Evolutionary conservation across 306 rosid species (phyloP).

Genomic region (Begonia loranthoides): DNA sequence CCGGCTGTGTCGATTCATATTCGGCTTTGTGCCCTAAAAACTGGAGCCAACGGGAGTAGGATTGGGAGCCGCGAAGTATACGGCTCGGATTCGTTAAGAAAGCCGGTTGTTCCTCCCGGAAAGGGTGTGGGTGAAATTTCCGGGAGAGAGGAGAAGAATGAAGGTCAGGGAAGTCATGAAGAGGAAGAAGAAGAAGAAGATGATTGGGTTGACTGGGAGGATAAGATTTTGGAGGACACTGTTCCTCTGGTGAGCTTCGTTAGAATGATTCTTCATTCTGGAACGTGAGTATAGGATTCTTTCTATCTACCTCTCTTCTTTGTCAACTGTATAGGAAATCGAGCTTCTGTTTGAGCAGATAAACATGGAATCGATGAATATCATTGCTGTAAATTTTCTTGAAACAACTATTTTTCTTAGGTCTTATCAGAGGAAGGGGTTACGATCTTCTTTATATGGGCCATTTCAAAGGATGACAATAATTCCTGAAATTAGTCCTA

Average conservation of each 20-base stretch:
- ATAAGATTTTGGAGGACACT: constrained; percentile 87
- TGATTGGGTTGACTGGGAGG: constrained; percentile 83
- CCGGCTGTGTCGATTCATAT: constrained; percentile 18
- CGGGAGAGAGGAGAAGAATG: constrained; percentile 19
- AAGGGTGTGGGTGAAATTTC: constrained; percentile 22
- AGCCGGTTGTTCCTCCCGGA: constrained; percentile 32
- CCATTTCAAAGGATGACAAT: no score
- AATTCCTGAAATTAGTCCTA: no score
- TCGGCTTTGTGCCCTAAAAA: constrained; percentile 32
- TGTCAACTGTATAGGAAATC: no score
- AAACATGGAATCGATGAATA: no score
- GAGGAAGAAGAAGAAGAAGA: constrained; percentile 23
- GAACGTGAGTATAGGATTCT: constrained; percentile 26
- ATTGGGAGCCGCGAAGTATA: constrained; percentile 18
- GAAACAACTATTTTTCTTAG: no score
- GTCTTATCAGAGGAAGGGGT: no score
- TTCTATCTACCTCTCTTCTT: background rate
- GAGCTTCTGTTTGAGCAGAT: no score
- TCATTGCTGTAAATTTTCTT: no score
- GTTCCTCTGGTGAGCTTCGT: constrained; percentile 88
- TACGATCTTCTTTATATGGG: no score
- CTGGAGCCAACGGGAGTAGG: constrained; percentile 29
- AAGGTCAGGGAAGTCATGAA: constrained; percentile 10
- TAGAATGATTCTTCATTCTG: constrained; percentile 83
- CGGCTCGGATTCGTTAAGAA: constrained; percentile 29